Percentiles rank a stretch among this genome's conserved stretches.
These are phyloP conservation scores for Linum trigynum DNA, from an alignment of 345 rosid genomes.

Conservation along the genomic window DNA sequence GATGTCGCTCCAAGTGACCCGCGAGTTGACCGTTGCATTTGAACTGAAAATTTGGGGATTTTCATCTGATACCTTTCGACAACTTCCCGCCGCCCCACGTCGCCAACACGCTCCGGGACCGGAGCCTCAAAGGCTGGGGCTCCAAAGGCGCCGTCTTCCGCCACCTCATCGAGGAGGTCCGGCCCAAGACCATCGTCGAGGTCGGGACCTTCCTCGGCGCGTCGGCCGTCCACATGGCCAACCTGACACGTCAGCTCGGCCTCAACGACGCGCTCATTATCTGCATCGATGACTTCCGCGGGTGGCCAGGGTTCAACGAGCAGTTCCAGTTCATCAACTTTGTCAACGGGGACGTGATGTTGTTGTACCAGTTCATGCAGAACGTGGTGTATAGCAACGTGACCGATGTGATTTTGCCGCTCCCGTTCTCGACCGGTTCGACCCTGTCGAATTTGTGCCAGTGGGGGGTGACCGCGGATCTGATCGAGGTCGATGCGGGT, in stretches of 20 bases:
- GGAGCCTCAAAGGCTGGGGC: slow-evolving; percentile 59
- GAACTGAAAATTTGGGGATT: too few relatives aligned
- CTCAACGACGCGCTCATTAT: slow-evolving; percentile 39
- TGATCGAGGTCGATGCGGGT: not conserved
- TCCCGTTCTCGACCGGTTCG: slow-evolving; percentile 56
- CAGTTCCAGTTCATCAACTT: slow-evolving; percentile 30
- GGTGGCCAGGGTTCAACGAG: slow-evolving; percentile 64
- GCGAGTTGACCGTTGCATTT: too few relatives aligned
- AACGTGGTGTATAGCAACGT: slow-evolving; percentile 10
- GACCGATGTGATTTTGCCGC: slow-evolving; percentile 36
- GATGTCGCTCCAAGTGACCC: too few relatives aligned
- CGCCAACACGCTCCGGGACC: slow-evolving; percentile 18
- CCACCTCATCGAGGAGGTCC: slow-evolving; percentile 37
- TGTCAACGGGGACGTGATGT: slow-evolving; percentile 56
- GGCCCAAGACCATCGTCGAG: slow-evolving; percentile 48
- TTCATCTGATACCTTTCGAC: too few relatives aligned
- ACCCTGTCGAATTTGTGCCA: slow-evolving; percentile 43
- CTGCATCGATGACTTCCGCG: slow-evolving; percentile 63
- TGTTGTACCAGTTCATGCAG: slow-evolving; percentile 44
- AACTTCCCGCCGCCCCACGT: slow-evolving; percentile 49
- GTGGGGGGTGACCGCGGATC: slow-evolving; percentile 34
- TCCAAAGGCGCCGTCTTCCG: slow-evolving; percentile 51
- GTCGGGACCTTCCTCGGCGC: slow-evolving; percentile 71
- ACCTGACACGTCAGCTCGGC: slow-evolving; percentile 44
- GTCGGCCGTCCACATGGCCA: slow-evolving; percentile 68